Conservation (phyloP, 176 grass and related monocot species). For the Bromus sterilis region DNA sequence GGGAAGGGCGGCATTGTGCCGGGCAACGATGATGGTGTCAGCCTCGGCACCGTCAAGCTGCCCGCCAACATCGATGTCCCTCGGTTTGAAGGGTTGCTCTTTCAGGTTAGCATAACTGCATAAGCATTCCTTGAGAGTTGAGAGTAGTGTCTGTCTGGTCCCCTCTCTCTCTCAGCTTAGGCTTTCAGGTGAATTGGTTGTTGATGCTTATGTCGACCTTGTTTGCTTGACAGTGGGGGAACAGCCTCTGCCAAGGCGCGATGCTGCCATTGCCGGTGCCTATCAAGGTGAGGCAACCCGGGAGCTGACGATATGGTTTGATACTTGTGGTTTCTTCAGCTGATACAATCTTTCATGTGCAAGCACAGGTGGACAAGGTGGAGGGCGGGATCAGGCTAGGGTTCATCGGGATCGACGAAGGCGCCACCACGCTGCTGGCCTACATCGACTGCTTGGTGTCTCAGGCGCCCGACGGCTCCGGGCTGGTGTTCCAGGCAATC, state of each 20-base stretch:
- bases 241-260: constrained; percentile 94
- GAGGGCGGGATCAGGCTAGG: constrained; percentile 61
- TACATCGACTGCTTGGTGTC: constrained; percentile 85
- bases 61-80: constrained; percentile 63
- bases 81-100: constrained; percentile 63
- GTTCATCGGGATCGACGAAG: constrained; percentile 53
- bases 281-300: constrained; percentile 47
- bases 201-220: neutral
- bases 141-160: neutral
- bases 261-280: constrained; percentile 84
- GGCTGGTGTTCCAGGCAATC: constrained; percentile 54
- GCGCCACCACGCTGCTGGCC: constrained; percentile 46
- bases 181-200: neutral
- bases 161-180: no score
- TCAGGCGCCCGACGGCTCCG: constrained; percentile 35
- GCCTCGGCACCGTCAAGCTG: constrained; percentile 85
- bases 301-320: neutral
- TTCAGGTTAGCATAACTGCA: constrained; percentile 38
- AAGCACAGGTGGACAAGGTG: constrained; percentile 82
- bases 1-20: constrained; percentile 41
- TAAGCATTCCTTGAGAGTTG: neutral
- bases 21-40: constrained; percentile 46
- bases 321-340: neutral
- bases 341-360: neutral
- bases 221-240: constrained; percentile 66